phyloP scores from a whole-genome alignment of 1,284 basidiomycete species.

The Kwoniella shivajii region DNA sequence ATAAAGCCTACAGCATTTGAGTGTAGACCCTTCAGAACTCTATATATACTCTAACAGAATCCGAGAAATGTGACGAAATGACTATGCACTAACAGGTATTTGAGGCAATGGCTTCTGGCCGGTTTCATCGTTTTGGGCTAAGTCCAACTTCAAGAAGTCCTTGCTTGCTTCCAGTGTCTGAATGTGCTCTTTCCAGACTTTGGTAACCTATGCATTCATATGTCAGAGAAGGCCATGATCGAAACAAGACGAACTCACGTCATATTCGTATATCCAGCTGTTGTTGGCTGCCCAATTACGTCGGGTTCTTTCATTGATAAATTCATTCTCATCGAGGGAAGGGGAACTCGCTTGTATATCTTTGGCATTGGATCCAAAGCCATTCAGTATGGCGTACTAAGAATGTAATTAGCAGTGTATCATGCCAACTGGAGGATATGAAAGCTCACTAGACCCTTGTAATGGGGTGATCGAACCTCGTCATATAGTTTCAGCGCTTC shows the following conservation, averaged over 20 bases:
- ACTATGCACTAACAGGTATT: not conserved
- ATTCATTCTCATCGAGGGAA: constrained; percentile 16
- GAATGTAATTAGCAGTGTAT: not conserved
- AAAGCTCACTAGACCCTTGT: constrained; percentile 23
- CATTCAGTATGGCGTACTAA: constrained; percentile 25
- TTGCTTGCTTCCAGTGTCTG: not conserved
- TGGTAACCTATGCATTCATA: constrained; percentile 12
- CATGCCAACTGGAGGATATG: not conserved
- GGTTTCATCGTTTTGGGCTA: not conserved
- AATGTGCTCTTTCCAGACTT: constrained; percentile 18
- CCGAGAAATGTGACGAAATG: not conserved
- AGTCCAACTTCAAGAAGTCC: not conserved
- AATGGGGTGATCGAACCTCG: constrained; percentile 29
- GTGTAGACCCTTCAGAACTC: no score
- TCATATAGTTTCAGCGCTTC: constrained; percentile 28
- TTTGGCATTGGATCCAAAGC: constrained; percentile 15
- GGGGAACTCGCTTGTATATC: constrained; percentile 13
- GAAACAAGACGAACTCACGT: constrained; percentile 16
- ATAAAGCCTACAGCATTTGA: no score
- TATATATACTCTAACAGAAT: constrained; percentile 9
- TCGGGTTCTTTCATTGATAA: constrained; percentile 22
- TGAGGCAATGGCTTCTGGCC: not conserved
- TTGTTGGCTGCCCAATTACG: constrained; percentile 19
- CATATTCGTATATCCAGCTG: constrained; percentile 31
- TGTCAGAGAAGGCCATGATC: not conserved